Evolutionary conservation across 2,329 filamentous ascomycete genomes (phyloP).

Genomic region (Fusarium proliferatum): DNA sequence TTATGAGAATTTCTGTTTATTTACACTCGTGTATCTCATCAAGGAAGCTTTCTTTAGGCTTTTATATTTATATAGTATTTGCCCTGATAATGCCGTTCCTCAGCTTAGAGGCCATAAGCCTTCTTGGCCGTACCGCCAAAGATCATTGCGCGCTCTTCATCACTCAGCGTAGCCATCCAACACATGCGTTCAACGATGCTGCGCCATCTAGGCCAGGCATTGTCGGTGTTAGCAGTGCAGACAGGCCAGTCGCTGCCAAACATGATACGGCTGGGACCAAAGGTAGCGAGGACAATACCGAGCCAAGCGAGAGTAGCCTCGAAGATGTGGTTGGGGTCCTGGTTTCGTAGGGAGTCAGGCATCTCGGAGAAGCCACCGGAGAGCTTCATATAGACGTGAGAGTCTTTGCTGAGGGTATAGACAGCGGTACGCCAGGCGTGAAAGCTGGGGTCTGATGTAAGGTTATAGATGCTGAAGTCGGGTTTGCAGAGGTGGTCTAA

Average conservation of each 20-base stretch:
- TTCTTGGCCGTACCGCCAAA: slow-evolving; percentile 78
- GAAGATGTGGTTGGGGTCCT: slow-evolving; percentile 68
- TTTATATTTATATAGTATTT: background rate
- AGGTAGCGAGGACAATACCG: slow-evolving; percentile 75
- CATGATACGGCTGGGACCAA: slow-evolving; percentile 80
- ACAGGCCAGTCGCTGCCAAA: slow-evolving; percentile 96
- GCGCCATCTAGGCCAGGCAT: slow-evolving; percentile 82
- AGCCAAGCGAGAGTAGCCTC: slow-evolving; percentile 76
- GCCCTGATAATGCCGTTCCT: background rate
- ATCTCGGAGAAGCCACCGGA: slow-evolving; percentile 88
- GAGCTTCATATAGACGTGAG: slow-evolving; percentile 88
- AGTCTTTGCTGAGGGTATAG: slow-evolving; percentile 71
- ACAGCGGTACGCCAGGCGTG: slow-evolving; percentile 77
- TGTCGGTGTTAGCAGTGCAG: slow-evolving; percentile 72
- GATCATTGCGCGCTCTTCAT: slow-evolving; percentile 72
- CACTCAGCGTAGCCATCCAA: slow-evolving; percentile 68
- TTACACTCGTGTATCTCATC: slow-evolving; percentile 2
- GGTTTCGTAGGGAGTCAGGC: slow-evolving; percentile 62
- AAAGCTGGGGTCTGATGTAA: slow-evolving; percentile 67
- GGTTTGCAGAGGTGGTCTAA: slow-evolving; percentile 92
- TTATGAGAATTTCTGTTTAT: background rate
- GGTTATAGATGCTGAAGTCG: slow-evolving; percentile 73
- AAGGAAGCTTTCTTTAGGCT: background rate
- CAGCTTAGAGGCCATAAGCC: slow-evolving; percentile 69
- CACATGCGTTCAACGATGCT: slow-evolving; percentile 76